phyloP scores from a whole-genome alignment of 1,139 yeast species.

The Blastobotrys ciferrii region DNA sequence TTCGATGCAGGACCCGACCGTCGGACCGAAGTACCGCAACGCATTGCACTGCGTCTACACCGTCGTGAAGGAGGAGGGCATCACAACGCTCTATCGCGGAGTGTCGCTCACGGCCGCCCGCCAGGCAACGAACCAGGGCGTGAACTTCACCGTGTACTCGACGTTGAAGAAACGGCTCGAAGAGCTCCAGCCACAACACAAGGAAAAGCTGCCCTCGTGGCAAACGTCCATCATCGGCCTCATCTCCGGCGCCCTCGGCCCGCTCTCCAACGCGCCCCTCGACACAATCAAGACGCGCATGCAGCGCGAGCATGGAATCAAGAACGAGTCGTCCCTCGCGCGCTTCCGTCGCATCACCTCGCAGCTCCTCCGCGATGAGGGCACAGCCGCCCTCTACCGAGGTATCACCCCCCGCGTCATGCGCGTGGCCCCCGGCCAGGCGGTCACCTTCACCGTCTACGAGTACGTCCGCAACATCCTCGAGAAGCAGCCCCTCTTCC shows the following conservation, averaged over 20 bases:
- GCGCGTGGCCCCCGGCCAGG: slow-evolving; percentile 99
- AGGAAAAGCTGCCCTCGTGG: slow-evolving; percentile 77
- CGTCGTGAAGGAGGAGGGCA: slow-evolving; percentile 87
- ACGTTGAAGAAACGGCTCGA: slow-evolving; percentile 72
- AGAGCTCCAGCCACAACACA: slow-evolving; percentile 54
- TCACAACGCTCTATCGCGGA: slow-evolving; percentile 86
- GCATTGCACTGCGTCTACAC: slow-evolving; percentile 90
- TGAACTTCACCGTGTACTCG: slow-evolving; percentile 93
- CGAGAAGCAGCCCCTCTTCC: slow-evolving; percentile 46
- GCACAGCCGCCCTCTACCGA: slow-evolving; percentile 80
- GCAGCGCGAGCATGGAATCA: slow-evolving; percentile 77
- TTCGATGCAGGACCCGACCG: slow-evolving; percentile 79
- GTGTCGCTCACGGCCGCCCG: slow-evolving; percentile 95
- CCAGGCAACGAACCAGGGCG: slow-evolving; percentile 98
- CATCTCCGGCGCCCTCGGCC: slow-evolving; percentile 95
- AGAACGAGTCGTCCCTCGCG: slow-evolving; percentile 68
- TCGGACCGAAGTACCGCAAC: slow-evolving; percentile 80
- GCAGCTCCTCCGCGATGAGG: slow-evolving; percentile 85
- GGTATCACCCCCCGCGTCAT: slow-evolving; percentile 98
- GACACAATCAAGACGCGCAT: slow-evolving; percentile 96
- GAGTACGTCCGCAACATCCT: slow-evolving; percentile 77
- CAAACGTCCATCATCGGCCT: slow-evolving; percentile 92
- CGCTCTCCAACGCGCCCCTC: slow-evolving; percentile 94
- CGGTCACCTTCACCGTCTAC: slow-evolving; percentile 95
- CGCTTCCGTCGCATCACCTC: slow-evolving; percentile 79